These are phyloP conservation scores for Candida krabiensis DNA, from an alignment of 805 yeast genomes.

Conservation along the genomic window DNA sequence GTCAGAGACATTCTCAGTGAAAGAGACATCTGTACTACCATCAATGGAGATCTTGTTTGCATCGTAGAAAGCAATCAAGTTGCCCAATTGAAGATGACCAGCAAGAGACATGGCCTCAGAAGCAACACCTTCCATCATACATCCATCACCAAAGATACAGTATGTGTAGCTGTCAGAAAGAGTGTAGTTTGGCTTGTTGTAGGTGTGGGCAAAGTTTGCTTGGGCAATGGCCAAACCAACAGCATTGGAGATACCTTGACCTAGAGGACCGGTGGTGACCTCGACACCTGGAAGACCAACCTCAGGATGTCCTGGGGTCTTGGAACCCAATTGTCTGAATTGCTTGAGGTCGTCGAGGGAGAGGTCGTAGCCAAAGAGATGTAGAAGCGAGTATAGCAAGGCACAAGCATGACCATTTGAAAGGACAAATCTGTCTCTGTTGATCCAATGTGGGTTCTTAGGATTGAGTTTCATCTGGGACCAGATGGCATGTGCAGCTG, in stretches of 20 bases:
- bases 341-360: constrained; percentile 82
- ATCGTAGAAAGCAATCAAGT: constrained; percentile 93
- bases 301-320: constrained; percentile 98
- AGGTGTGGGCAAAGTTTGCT: constrained; percentile 86
- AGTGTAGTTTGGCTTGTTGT: constrained; percentile 81
- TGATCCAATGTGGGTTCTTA: constrained; percentile 86
- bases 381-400: constrained; percentile 79
- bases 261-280: constrained; percentile 98
- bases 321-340: constrained; percentile 87
- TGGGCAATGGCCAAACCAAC: constrained; percentile 97
- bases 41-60: constrained; percentile 97
- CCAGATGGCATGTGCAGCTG: constrained; percentile 88
- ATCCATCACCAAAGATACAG: constrained; percentile 92
- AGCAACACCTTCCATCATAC: constrained; percentile 97
- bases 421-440: constrained; percentile 92
- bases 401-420: constrained; percentile 98
- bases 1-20: constrained; percentile 86
- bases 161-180: constrained; percentile 77
- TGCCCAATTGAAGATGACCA: constrained; percentile 91
- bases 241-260: constrained; percentile 96
- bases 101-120: constrained; percentile 94
- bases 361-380: constrained; percentile 80
- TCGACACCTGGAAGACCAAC: constrained; percentile 88
- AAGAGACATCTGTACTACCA: constrained; percentile 85
- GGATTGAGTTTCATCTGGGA: constrained; percentile 85